A percentile compares a stretch with the other conserved stretches of the same genome.
Evolutionary conservation across 1,139 yeast species (phyloP).

Genomic region (Yamadazyma sp.): DNA sequence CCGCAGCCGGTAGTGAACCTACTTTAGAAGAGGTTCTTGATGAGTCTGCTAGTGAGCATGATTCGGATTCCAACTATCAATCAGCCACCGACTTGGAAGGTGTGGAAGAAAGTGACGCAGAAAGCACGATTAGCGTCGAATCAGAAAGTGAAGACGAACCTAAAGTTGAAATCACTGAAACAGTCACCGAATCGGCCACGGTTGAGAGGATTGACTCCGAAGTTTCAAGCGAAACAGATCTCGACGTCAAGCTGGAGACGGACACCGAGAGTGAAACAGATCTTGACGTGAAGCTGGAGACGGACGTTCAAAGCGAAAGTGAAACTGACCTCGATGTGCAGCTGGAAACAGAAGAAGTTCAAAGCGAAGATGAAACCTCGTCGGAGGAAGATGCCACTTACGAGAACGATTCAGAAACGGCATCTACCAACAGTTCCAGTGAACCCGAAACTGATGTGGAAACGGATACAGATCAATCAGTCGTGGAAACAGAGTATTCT

Average conservation of each 20-base stretch:
- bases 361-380: neutral
- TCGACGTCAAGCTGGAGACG: neutral
- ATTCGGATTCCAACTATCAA: neutral
- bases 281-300: no score
- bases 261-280: no score
- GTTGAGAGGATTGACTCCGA: neutral
- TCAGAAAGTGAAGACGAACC: conserved; percentile 6
- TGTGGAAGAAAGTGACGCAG: neutral
- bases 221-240: conserved; percentile 2
- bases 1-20: conserved; percentile 2
- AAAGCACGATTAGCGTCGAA: conserved; percentile 4
- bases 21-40: conserved; percentile 1
- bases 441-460: neutral
- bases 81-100: neutral
- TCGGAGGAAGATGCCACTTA: conserved; percentile 6
- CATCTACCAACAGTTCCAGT: neutral
- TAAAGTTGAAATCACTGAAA: neutral
- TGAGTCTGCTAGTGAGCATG: neutral
- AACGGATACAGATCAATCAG: no score
- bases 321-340: no score
- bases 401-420: conserved; percentile 7
- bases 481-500: conserved; percentile 1
- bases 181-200: neutral
- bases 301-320: no score
- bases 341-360: conserved; percentile 1